These are phyloP conservation scores for Populus hybrid DNA, from an alignment of 441 rosid genomes.

Conservation along the genomic window DNA sequence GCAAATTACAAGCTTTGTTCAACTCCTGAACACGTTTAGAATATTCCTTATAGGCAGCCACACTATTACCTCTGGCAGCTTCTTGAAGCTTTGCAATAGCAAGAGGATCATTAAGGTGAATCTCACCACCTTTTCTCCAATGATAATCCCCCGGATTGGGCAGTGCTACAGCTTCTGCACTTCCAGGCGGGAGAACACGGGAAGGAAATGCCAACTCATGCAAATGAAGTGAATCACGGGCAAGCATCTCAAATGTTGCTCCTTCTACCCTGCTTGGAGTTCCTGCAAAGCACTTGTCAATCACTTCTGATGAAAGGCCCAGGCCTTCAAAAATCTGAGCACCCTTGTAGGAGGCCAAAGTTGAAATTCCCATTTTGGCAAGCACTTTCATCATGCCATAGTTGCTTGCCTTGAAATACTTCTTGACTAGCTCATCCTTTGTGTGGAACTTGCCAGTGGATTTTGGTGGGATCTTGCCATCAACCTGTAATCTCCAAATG, in stretches of 20 bases:
- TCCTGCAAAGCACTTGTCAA: conserved; percentile 96
- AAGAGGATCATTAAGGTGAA: conserved; percentile 98
- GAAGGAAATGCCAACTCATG: conserved; percentile 93
- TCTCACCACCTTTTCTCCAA: conserved; percentile 98
- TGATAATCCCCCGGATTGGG: conserved; percentile 99
- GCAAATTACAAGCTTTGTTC: conserved; percentile 90
- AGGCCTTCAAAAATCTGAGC: conserved; percentile 99
- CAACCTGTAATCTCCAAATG: conserved; percentile 92
- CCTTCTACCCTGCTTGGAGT: conserved; percentile 99
- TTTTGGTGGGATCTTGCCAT: conserved; percentile 95
- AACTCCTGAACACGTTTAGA: conserved; percentile 91
- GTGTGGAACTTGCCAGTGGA: conserved; percentile 81
- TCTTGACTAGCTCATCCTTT: conserved; percentile 84
- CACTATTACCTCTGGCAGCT: conserved; percentile 91
- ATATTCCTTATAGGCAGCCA: conserved; percentile 93
- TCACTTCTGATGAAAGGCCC: conserved; percentile 96
- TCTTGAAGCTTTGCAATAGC: conserved; percentile 98
- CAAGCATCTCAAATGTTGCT: conserved; percentile 99
- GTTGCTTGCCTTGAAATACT: conserved; percentile 97
- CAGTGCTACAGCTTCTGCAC: conserved; percentile 95
- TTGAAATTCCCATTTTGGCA: conserved; percentile 99
- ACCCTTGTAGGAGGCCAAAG: conserved; percentile 98
- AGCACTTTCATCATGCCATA: conserved; percentile 99
- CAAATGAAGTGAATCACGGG: conserved; percentile 77
- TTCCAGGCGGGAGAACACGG: conserved; percentile 75